Evolutionary conservation across 2,329 filamentous ascomycete genomes (phyloP).

Genomic region (Fusarium lyarnte): DNA sequence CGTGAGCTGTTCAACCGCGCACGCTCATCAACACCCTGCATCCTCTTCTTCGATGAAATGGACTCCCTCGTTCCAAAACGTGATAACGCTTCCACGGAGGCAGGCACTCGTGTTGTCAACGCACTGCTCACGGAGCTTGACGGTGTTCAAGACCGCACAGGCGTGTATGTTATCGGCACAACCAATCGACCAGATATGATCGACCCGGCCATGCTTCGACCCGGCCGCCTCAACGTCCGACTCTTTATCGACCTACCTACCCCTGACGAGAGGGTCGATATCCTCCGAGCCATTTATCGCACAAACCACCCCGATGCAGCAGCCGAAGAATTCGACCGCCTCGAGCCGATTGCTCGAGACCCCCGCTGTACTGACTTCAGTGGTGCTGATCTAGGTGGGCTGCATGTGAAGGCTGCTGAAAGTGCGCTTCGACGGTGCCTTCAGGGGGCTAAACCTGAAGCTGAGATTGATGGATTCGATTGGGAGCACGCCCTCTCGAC

Average conservation of each 20-base stretch:
- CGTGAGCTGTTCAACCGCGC: slow-evolving; percentile 92
- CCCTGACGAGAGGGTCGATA: slow-evolving; percentile 82
- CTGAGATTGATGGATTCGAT: slow-evolving; percentile 52
- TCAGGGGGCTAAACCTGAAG: slow-evolving; percentile 34
- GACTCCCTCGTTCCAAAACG: slow-evolving; percentile 90
- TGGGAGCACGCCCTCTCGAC: slow-evolving; percentile 63
- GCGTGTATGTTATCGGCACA: slow-evolving; percentile 93
- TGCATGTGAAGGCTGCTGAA: slow-evolving; percentile 60
- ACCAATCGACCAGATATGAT: slow-evolving; percentile 98
- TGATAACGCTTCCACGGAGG: slow-evolving; percentile 81
- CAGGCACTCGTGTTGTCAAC: slow-evolving; percentile 90
- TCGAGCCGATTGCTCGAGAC: slow-evolving; percentile 74
- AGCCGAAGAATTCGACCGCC: slow-evolving; percentile 60
- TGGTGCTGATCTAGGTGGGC: slow-evolving; percentile 67
- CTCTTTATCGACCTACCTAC: slow-evolving; percentile 90
- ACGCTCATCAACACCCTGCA: slow-evolving; percentile 85
- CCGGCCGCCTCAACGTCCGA: slow-evolving; percentile 87
- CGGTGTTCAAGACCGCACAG: slow-evolving; percentile 79
- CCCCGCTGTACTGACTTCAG: slow-evolving; percentile 79
- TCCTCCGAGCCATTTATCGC: slow-evolving; percentile 74
- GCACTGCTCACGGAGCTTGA: slow-evolving; percentile 95
- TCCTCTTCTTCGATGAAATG: slow-evolving; percentile 98
- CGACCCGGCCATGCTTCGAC: slow-evolving; percentile 92
- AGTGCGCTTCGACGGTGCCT: slow-evolving; percentile 57
- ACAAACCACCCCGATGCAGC: slow-evolving; percentile 50